phyloP scores from a whole-genome alignment of 2,329 filamentous ascomycete genomes.

The Plectosphaerella cucumerina region DNA sequence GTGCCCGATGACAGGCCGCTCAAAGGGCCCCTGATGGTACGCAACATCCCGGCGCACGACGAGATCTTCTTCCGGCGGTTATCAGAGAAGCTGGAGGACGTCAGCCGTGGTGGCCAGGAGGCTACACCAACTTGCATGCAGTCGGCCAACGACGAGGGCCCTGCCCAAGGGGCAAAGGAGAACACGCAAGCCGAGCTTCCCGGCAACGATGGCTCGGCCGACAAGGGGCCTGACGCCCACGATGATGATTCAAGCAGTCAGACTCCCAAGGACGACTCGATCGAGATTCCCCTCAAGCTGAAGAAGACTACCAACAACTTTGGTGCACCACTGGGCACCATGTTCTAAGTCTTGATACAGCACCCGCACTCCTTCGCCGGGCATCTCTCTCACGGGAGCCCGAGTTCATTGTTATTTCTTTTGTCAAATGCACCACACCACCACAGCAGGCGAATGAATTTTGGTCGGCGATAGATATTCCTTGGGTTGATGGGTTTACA shows the following conservation, averaged over 20 bases:
- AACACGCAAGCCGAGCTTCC: conserved; percentile 8
- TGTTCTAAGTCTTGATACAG: conserved; percentile 6
- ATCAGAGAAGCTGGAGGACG: conserved; percentile 47
- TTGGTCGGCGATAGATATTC: background rate
- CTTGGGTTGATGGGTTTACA: background rate
- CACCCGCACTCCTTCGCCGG: background rate
- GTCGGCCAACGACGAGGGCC: conserved; percentile 21
- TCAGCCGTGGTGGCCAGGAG: conserved; percentile 37
- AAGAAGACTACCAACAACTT: conserved; percentile 38
- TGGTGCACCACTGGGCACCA: conserved; percentile 11
- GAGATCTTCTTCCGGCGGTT: conserved; percentile 48
- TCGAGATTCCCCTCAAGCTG: conserved; percentile 42
- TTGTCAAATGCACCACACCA: background rate
- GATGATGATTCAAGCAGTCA: conserved; percentile 17
- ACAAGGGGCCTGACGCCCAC: conserved; percentile 3
- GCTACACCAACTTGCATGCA: conserved; percentile 40
- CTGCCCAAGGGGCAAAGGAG: conserved; percentile 10
- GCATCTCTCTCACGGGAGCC: background rate
- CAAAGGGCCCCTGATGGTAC: conserved; percentile 49
- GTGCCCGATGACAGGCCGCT: conserved; percentile 40
- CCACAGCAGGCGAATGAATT: background rate
- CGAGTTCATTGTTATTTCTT: background rate
- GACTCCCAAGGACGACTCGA: conserved; percentile 23
- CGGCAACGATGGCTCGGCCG: conserved; percentile 10
- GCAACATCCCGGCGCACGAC: conserved; percentile 52